These are phyloP conservation scores for Tulasnella sp. DNA, from an alignment of 768 basidiomycete genomes.

Conservation along the genomic window DNA sequence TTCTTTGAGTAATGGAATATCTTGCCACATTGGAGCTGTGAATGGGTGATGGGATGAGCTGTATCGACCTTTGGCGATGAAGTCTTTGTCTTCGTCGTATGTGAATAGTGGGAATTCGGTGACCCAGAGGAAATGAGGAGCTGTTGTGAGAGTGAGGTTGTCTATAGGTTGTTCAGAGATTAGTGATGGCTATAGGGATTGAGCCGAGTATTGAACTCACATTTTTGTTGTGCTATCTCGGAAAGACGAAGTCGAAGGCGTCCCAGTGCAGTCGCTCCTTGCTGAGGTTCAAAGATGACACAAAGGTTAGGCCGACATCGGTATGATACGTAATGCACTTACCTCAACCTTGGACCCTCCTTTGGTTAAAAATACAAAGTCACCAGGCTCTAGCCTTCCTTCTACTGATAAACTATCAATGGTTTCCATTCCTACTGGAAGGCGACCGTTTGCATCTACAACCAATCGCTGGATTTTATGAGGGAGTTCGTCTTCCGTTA, in stretches of 20 bases:
- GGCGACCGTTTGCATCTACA: too few species aligned
- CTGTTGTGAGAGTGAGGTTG: constrained; percentile 29
- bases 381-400: too few species aligned
- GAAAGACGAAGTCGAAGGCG: constrained; percentile 47
- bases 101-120: constrained; percentile 94
- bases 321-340: too few species aligned
- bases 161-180: background rate
- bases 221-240: constrained; percentile 49
- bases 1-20: constrained; percentile 59
- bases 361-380: too few species aligned
- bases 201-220: constrained; percentile 28
- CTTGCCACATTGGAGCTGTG: constrained; percentile 89
- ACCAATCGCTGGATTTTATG: too few species aligned
- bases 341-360: too few species aligned
- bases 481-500: too few species aligned
- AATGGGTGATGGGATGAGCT: constrained; percentile 92
- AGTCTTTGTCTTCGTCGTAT: constrained; percentile 77
- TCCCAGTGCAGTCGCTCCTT: constrained; percentile 76
- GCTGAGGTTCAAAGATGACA: constrained; percentile 48
- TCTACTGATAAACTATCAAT: too few species aligned
- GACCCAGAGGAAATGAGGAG: constrained; percentile 85
- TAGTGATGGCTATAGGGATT: constrained; percentile 13
- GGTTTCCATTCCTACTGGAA: too few species aligned
- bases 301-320: too few species aligned
- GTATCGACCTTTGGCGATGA: constrained; percentile 77